Evolutionary conservation across 1,139 yeast species (phyloP), one percentile per base, ranked within the genome.

Genomic region (Scheffersomyces illinoinensis): DNA sequence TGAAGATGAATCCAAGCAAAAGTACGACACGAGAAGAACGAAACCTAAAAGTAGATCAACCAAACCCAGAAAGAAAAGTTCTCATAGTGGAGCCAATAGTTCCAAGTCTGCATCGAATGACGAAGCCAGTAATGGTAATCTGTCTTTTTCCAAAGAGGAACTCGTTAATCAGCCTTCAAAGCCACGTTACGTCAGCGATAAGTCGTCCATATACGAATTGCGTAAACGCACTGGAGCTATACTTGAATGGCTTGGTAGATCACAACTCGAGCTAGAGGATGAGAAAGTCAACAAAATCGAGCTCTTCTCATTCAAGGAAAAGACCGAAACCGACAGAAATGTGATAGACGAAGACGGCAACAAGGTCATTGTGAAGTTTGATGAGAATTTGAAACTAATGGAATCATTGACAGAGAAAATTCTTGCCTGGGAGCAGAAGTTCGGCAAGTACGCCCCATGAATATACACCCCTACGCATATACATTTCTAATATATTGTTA

Each of bases 211-310:
- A 60, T 84, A 85, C 64, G 99, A 93, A 70, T 87, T 93, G 87
- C 85, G 93, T 58, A 88, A 92, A 68, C 82, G 99, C 59, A 91
- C 93, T 0, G 90, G 93, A 5, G 96, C 97, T 3, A 93, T 95
- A 20, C 78, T 93, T 67, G 98, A 95, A 75, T 95, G 93, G 82
- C 82, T 93, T 43, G 92, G 92, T 8, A 81, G 97, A 54, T 89
- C 96, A 1, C 97, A 92, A 71, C 73, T 87, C 59, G 98, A 95
- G 68, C 76, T 93, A 61, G 88, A 87, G 53, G 85, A 84, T 56
- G 97, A 93, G 68, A 87, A 87, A 63, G 76, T 80, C 10, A 81
- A 82, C 59, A 85, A 90, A 65, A 76, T 78, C 51, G 81, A 79
- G 62, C 71, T 87, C 59, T 76, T 84, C 54, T 76, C 76, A 52